Base-by-base conservation (phyloP, 2,329 filamentous ascomycete genomes). In the Curvularia verruculosa region DNA sequence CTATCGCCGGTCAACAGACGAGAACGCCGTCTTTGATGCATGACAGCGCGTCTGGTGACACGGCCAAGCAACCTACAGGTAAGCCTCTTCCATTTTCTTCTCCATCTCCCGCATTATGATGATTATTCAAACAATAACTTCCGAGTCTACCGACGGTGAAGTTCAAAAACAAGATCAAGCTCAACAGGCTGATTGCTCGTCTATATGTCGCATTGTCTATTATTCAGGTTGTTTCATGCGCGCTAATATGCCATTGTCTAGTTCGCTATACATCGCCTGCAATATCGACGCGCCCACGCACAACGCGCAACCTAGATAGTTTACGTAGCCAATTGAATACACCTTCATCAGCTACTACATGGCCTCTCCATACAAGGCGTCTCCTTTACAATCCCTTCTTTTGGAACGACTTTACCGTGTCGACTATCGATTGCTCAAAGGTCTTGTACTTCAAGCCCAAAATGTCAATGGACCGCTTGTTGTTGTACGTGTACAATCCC, bases 361-460 rank as follows among this genome's bases (percentile, higher is more conserved):
- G 40, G 8, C 18, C 8, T 48, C 1, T 15, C 13, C 31, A 41
- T n/a, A 7, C 31, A 24, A 24, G 19, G 29, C 9, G 5, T 4
- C 19, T 21, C 19, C 10, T 26, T 31, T 74, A 83, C 49, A 80
- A 77, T 0, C 81, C 81, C 44, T 83, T 80, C 36, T 75, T 77
- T 70, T 89, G 82, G 67, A 92, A 73, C 29, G 84, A 87, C 75
- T 85, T 85, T 18, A 89, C 85, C 5, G 85, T 83, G 74, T 89
- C 88, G 19, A 79, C 74, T 52, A 90, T 82, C 49, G 81, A 84
- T 69, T 85, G 77, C 68, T 88, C 83, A 40, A 91, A 75, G 0
- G 75, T 73, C 57, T 71, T 84, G 67, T 86, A 90, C 67, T 86
- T 79, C 23, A 90, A 63, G 0, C 86, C 86, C 45, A 91, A 65